These are phyloP conservation scores for Massospora cicadina DNA, from an alignment of 371 early-diverging fungal genomes.

Conservation along the genomic window DNA sequence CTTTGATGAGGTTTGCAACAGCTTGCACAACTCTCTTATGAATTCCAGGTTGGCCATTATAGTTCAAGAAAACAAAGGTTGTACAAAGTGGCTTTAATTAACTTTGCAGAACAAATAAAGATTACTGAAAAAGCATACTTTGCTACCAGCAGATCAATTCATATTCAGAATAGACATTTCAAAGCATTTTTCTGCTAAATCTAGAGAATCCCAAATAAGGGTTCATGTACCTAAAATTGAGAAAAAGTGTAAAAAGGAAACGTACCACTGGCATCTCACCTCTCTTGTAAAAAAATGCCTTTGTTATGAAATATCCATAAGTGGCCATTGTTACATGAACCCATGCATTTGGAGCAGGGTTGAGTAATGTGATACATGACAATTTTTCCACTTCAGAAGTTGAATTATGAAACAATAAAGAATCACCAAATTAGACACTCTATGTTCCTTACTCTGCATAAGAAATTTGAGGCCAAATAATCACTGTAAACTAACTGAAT, in stretches of 20 bases:
- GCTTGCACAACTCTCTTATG: no score
- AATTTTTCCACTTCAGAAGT: conserved; percentile 55
- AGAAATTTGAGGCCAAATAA: conserved; percentile 79
- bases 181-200: conserved; percentile 25
- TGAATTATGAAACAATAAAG: conserved; percentile 1
- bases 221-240: conserved; percentile 10
- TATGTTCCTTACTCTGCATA: conserved; percentile 82
- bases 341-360: conserved; percentile 82
- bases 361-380: conserved; percentile 92
- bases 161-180: conserved; percentile 13
- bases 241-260: background rate
- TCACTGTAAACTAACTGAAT: conserved; percentile 80
- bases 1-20: no score
- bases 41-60: no score
- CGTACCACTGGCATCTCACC: conserved; percentile 24
- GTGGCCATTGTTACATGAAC: conserved; percentile 89
- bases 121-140: no score
- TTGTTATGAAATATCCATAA: conserved; percentile 95
- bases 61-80: no score
- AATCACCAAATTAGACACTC: conserved; percentile 81
- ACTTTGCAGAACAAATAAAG: no score
- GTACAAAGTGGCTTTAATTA: no score
- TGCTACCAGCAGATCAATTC: conserved; percentile 5
- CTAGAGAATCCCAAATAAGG: conserved; percentile 28
- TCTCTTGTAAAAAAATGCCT: conserved; percentile 36